Conservation (phyloP, 169 alveolate genomes). For the Eimeria sp. region DNA sequence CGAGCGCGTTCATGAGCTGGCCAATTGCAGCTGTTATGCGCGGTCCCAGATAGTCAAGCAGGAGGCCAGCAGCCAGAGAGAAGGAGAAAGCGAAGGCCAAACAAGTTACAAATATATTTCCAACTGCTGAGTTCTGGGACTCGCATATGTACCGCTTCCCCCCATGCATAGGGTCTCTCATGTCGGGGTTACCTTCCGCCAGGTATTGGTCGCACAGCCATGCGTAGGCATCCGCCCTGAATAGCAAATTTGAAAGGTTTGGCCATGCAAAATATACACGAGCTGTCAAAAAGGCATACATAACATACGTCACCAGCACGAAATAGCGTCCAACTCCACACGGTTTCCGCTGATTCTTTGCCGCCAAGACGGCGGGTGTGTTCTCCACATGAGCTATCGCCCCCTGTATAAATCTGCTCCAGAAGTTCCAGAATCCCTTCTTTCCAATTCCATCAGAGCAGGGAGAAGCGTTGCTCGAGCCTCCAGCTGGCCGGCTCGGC, state of each 20-base stretch:
- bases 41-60: slow-evolving; percentile 82
- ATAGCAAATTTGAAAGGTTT: slow-evolving; percentile 77
- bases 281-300: slow-evolving; percentile 80
- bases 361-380: slow-evolving; percentile 77
- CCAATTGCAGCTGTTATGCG: slow-evolving; percentile 79
- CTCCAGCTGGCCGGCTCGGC: slow-evolving; percentile 64
- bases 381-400: slow-evolving; percentile 64
- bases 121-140: slow-evolving; percentile 81
- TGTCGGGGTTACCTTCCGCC: slow-evolving; percentile 58
- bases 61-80: slow-evolving; percentile 82
- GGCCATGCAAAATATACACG: slow-evolving; percentile 84
- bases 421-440: slow-evolving; percentile 1
- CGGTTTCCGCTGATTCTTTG: slow-evolving; percentile 78
- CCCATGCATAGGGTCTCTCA: slow-evolving; percentile 68
- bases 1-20: slow-evolving; percentile 76
- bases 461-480: background rate
- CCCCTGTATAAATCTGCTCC: background rate
- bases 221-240: slow-evolving; percentile 64
- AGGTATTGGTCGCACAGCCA: slow-evolving; percentile 72
- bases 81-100: slow-evolving; percentile 78
- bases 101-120: slow-evolving; percentile 71
- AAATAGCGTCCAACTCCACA: slow-evolving; percentile 75
- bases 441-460: background rate
- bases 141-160: slow-evolving; percentile 82
- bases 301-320: slow-evolving; percentile 59